Conservation (phyloP, 176 grass and related monocot genomes). For the Hordeum vulgare region MorexV3_pseudomolecules_assembly NC_058519.1:625808945-625809444, state of each 20-base stretch:
- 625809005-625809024: neutral
- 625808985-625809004: neutral
- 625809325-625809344: neutral
- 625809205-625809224: neutral
- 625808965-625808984: neutral
- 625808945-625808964: neutral
- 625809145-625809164: neutral
- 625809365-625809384: constrained; percentile 37
- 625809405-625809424: constrained; percentile 70
- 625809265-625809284: constrained; percentile 25
- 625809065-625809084: neutral
- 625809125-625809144: neutral
- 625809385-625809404: constrained; percentile 30
- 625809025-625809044: neutral
- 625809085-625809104: neutral
- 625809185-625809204: constrained; percentile 26
- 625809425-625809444: constrained; percentile 38
- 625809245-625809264: constrained; percentile 2
- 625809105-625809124: neutral
- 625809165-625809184: neutral
- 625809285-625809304: constrained; percentile 6
- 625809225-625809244: neutral
- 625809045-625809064: neutral
- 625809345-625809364: constrained; percentile 33
- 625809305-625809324: neutral